These are phyloP conservation scores for Venturia carpophila DNA, from an alignment of 2,329 filamentous ascomycete genomes.

Conservation along the genomic window DNA sequence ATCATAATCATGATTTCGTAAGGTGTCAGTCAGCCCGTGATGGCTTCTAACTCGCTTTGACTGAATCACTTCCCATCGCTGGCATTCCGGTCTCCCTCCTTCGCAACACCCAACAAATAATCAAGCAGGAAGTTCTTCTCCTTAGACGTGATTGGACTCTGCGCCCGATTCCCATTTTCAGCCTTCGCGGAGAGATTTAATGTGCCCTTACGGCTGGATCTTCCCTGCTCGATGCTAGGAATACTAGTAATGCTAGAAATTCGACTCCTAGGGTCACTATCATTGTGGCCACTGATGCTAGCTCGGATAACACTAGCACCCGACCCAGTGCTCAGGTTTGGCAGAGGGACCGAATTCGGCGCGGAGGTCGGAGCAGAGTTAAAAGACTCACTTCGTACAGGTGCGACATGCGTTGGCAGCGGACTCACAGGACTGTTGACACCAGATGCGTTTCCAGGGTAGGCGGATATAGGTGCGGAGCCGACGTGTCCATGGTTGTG, in stretches of 20 bases:
- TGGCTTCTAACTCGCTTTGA: not conserved
- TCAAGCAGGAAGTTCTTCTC: slow-evolving; percentile 70
- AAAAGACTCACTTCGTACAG: slow-evolving; percentile 23
- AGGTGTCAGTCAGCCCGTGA: not conserved
- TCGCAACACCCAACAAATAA: slow-evolving; percentile 56
- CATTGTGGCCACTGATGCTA: not conserved
- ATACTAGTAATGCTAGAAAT: slow-evolving; percentile 11
- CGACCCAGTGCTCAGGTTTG: not conserved
- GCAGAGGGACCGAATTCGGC: slow-evolving; percentile 5
- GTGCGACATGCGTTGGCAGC: slow-evolving; percentile 24
- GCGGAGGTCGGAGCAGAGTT: slow-evolving; percentile 6
- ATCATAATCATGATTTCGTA: not conserved
- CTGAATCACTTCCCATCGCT: not conserved
- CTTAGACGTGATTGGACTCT: slow-evolving; percentile 55
- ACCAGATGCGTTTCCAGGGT: not conserved
- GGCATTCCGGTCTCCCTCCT: slow-evolving; percentile 21
- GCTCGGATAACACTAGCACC: not conserved
- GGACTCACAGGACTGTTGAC: slow-evolving; percentile 32
- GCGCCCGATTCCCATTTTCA: slow-evolving; percentile 8
- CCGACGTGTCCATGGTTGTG: slow-evolving; percentile 5
- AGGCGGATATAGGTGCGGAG: not conserved
- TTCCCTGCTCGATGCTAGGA: slow-evolving; percentile 7
- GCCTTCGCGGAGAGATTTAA: not conserved
- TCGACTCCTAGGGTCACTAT: slow-evolving; percentile 3
- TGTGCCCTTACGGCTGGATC: not conserved